Evolutionary conservation across 2,329 filamentous ascomycete genomes (phyloP).

Genomic region (Diaporthe sp.): DNA sequence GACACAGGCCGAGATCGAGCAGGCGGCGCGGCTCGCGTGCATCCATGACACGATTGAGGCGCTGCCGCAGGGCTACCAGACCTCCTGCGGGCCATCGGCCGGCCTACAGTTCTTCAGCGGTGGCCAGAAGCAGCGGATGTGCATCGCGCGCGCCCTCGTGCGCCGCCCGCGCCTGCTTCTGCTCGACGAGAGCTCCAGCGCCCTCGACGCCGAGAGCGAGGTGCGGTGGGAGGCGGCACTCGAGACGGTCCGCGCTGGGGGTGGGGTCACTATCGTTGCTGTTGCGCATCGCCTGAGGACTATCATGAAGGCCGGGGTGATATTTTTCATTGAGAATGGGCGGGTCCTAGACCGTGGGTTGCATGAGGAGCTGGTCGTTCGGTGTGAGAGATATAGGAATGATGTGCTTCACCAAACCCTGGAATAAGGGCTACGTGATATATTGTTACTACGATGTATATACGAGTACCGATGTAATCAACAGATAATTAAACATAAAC

Average conservation of each 20-base stretch:
- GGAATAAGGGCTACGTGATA: neutral
- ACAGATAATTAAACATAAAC: too few species aligned
- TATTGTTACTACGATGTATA: too few species aligned
- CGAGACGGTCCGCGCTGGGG: conserved; percentile 67
- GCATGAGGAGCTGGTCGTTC: conserved; percentile 57
- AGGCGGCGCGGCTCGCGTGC: conserved; percentile 76
- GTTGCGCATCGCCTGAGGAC: conserved; percentile 56
- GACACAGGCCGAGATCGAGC: conserved; percentile 72
- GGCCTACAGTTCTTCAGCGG: conserved; percentile 75
- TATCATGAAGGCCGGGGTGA: conserved; percentile 55
- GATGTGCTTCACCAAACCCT: conserved; percentile 25
- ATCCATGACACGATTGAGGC: conserved; percentile 77
- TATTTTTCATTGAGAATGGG: conserved; percentile 72
- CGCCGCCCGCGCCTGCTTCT: conserved; percentile 80
- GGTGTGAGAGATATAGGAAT: conserved; percentile 32
- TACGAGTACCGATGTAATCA: too few species aligned
- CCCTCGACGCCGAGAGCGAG: conserved; percentile 80
- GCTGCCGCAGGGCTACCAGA: conserved; percentile 76
- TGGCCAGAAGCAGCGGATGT: conserved; percentile 83
- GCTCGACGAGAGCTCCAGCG: conserved; percentile 86
- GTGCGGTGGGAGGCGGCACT: conserved; percentile 76
- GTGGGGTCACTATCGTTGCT: conserved; percentile 67
- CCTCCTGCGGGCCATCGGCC: conserved; percentile 78
- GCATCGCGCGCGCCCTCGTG: conserved; percentile 83
- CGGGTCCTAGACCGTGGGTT: conserved; percentile 59